Conservation (phyloP, 1,284 basidiomycete genomes). For the Phylloporus sp. region DNA sequence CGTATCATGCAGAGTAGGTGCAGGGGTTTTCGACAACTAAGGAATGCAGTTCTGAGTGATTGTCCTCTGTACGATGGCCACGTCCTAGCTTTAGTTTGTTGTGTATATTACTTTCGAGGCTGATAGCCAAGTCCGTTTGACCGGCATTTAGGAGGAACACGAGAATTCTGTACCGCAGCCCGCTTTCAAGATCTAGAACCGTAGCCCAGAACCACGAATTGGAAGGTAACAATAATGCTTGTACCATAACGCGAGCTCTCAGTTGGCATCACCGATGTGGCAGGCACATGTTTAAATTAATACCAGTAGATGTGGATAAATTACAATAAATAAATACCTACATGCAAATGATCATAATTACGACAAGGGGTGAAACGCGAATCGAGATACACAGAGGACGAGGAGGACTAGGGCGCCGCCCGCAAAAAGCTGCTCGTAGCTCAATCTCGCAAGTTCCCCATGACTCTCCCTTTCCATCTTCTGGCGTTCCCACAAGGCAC, state of each 20-base stretch:
- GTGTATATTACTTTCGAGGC: not conserved
- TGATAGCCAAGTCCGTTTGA: not conserved
- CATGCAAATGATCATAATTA: not conserved
- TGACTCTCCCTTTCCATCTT: constrained; percentile 11
- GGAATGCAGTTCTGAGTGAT: not conserved
- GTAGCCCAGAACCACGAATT: not conserved
- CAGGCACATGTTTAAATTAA: not conserved
- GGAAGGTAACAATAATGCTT: not conserved
- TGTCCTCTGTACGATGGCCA: too few species aligned
- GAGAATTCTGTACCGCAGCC: not conserved
- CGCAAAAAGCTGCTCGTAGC: constrained; percentile 13
- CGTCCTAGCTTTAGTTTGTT: not conserved
- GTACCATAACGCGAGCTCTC: not conserved
- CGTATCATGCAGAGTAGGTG: constrained; percentile 41
- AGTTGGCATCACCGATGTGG: not conserved
- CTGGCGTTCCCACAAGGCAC: constrained; percentile 18
- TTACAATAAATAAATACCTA: not conserved
- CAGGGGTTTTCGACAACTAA: not conserved
- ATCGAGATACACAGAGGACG: constrained; percentile 21
- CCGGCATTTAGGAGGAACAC: not conserved
- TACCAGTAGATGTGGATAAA: constrained; percentile 3
- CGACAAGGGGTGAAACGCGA: constrained; percentile 11
- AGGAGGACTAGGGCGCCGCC: constrained; percentile 21
- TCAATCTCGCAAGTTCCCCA: not conserved
- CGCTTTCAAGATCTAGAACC: not conserved